Evolutionary conservation across 352 stramenopile genomes (phyloP), one percentile per base, ranked within the genome.

Genomic region (Globisporangium nodosum): DNA sequence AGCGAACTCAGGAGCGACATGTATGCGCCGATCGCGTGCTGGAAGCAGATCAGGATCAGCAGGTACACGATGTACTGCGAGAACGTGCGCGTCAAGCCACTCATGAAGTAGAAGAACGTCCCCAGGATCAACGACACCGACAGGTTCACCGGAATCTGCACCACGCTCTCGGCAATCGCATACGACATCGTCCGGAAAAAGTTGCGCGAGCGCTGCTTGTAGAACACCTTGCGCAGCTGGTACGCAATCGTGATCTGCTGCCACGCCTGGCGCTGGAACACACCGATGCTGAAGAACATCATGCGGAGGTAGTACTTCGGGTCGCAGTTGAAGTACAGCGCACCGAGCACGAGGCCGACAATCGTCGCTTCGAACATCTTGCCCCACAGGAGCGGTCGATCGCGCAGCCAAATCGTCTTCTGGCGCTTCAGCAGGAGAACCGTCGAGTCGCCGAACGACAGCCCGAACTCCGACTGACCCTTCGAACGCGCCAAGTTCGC

Each of bases 191-290:
- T 43, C 12, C 37, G 37, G 37, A 43, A 43, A 2, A 43, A 43
- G 37, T 43, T 43, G 11, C 37, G 37, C 37, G 37, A 43, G 37
- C 37, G 37, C 11, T 96, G 87, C 62, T 93, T 94, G 73, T 94
- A 94, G 67, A 90, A 96, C 3, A 95, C 86, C 9, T 72, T 68
- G 24, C 87, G 79, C 27, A 92, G 21, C 74, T 78, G 68, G 63
- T 79, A 81, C 24, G 66, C 62, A n/a, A 85, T 85, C 21, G 77
- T 78, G 48, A 85, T 71, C 56, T 80, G 74, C 62, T 85, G 73
- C 70, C 73, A 81, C 18, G 71, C 68, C 35, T 97, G 79, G 57
- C 81, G 78, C 56, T 89, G 82, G 67, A 90, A 87, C 18, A 90
- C 65, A 13, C 63, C 74, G 48, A 78, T 78, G 58, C 70, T 73